Conservation (phyloP, 2,329 filamentous ascomycete genomes). For the Chaetomium sp. region DNA sequence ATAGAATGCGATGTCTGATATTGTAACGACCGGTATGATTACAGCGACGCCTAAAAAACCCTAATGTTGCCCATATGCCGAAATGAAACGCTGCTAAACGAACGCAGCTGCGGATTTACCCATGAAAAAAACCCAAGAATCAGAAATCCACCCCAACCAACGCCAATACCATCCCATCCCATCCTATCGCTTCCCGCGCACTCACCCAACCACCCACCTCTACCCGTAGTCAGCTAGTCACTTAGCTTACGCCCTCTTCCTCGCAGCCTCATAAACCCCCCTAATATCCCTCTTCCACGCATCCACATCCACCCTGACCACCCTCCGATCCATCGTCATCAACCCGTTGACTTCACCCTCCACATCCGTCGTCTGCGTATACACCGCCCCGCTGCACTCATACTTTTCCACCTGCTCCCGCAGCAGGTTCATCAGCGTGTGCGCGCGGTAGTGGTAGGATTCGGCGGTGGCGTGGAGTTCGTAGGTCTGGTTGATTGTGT, state of each 20-base stretch:
- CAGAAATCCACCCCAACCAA: no score
- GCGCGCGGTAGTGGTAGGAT: conserved; percentile 60
- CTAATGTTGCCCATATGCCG: no score
- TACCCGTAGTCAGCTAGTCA: neutral
- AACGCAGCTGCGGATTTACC: no score
- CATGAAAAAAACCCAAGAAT: no score
- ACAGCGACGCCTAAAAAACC: no score
- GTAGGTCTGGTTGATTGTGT: conserved; percentile 59
- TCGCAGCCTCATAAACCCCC: conserved; percentile 51
- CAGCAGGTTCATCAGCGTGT: conserved; percentile 54
- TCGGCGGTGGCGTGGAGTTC: conserved; percentile 54
- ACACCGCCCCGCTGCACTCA: conserved; percentile 61
- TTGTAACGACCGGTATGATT: no score
- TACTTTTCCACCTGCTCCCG: conserved; percentile 54
- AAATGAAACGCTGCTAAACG: no score
- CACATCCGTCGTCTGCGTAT: conserved; percentile 69
- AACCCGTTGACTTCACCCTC: conserved; percentile 70
- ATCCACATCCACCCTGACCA: conserved; percentile 48
- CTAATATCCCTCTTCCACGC: conserved; percentile 57
- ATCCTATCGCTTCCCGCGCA: no score
- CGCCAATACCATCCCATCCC: no score
- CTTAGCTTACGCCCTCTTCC: neutral
- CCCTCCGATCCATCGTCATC: conserved; percentile 59
- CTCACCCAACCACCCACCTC: neutral
- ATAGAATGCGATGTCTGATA: no score